A percentile compares a stretch with the other conserved stretches of the same genome.
These are phyloP conservation scores for Leishmania mexicana DNA, from an alignment of 208 protist species.

Conservation along the genomic window DNA sequence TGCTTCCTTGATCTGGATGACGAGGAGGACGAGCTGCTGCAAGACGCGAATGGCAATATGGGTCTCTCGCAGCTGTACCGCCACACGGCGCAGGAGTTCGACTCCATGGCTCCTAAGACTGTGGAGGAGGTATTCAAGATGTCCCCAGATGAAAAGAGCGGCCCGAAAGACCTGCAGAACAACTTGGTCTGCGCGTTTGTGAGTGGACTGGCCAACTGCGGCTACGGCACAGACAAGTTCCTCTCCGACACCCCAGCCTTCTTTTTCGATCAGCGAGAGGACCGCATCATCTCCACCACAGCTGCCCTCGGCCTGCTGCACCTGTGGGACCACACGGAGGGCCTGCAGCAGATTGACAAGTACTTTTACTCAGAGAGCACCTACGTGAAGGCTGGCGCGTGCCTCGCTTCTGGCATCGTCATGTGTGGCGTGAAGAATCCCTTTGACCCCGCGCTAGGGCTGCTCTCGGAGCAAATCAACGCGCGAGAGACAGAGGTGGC, in stretches of 20 bases:
- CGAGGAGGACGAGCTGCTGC: constrained; percentile 91
- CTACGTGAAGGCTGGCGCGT: constrained; percentile 97
- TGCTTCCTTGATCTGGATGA: constrained; percentile 81
- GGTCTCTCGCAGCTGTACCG: constrained; percentile 95
- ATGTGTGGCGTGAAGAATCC: constrained; percentile 89
- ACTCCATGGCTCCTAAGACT: constrained; percentile 96
- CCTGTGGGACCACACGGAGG: constrained; percentile 98
- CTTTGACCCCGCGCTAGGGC: constrained; percentile 95
- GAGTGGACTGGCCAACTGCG: constrained; percentile 95
- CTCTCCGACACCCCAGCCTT: constrained; percentile 92
- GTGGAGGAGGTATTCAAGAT: constrained; percentile 99
- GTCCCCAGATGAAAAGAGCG: constrained; percentile 37
- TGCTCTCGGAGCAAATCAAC: constrained; percentile 88
- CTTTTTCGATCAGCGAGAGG: constrained; percentile 97
- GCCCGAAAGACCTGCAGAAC: constrained; percentile 74
- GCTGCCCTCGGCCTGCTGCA: constrained; percentile 97
- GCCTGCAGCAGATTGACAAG: constrained; percentile 96
- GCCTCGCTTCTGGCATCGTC: constrained; percentile 92
- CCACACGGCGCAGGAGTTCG: constrained; percentile 93
- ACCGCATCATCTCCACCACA: constrained; percentile 95
- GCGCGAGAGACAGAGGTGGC: constrained; percentile 72
- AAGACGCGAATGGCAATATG: constrained; percentile 95
- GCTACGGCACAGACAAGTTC: constrained; percentile 98
- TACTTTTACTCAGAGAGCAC: constrained; percentile 95
- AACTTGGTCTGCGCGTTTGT: constrained; percentile 98